phyloP scores from a whole-genome alignment of 495 filamentous ascomycete genomes.

The Daldinia concentrica region DNA sequence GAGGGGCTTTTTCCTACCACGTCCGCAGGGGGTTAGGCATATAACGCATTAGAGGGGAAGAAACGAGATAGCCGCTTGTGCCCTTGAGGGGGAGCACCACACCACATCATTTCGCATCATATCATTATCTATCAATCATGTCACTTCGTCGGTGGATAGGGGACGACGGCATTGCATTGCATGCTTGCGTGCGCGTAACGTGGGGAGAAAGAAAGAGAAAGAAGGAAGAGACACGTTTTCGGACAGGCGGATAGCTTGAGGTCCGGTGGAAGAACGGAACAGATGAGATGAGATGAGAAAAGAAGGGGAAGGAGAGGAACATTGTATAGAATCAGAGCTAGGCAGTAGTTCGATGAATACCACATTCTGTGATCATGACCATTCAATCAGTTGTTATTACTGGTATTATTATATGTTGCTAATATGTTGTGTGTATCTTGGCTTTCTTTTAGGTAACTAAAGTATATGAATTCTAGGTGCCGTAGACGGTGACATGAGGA shows the following conservation, averaged over 20 bases:
- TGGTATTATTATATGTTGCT: not conserved
- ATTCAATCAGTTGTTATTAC: not conserved
- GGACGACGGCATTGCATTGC: not conserved
- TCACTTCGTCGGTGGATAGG: not conserved
- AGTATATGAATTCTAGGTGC: not conserved
- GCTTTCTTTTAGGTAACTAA: not conserved
- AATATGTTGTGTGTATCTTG: not conserved
- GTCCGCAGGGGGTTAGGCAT: not conserved
- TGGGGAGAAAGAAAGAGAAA: not conserved
- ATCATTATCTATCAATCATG: not conserved
- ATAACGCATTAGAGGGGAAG: conserved; percentile 1
- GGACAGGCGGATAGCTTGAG: not conserved
- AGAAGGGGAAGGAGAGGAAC: conserved; percentile 11
- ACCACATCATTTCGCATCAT: not conserved
- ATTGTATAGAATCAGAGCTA: conserved; percentile 41
- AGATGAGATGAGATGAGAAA: not conserved
- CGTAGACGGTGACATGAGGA: not conserved
- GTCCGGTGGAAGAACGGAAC: not conserved
- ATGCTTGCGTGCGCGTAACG: not conserved
- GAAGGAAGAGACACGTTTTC: not conserved
- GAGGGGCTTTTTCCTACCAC: not conserved
- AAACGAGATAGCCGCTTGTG: not conserved
- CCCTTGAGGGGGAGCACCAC: not conserved
- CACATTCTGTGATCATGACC: conserved; percentile 27
- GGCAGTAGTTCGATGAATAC: conserved; percentile 33